Evolutionary conservation across 345 rosid species (phyloP), one percentile per base, ranked within the genome.

Genomic region (Populus nigra): DNA sequence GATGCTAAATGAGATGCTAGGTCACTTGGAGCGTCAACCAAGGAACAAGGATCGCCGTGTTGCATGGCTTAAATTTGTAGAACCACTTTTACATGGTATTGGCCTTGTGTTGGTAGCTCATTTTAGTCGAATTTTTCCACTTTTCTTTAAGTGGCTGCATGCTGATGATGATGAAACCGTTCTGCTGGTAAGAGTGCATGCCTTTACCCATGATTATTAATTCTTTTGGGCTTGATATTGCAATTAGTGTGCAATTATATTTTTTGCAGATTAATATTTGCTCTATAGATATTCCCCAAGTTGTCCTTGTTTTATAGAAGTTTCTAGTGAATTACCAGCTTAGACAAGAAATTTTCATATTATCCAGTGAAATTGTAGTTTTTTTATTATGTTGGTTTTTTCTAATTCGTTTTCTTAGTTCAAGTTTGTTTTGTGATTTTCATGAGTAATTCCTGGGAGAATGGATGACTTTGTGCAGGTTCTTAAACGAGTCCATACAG

Each of bases 1-100:
- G 86, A 85, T 90, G 31, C 86, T 94, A 72, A 88, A 83, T 47
- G 98, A 91, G 88, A 93, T 93, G 95, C 77, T 93, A 39, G 82
- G 90, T 68, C 96, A 94, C 82, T 81, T 94, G 83, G 98, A 93
- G 87, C 95, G 98, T 70, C 97, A 93, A 77, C 95, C 97, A 63
- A 85, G 93, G 80, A 86, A 89, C 53, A 91, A 86, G 81, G 96
- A 88, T 68, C 87, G 90, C 16, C 77, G 93, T 33, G 62, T 87
- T 36, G 89, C 88, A 38, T 91, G 98, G 98, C 91, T 94, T 75
- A 86, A 75, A 62, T 87, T 74, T 69, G 77, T 87, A 35, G 98
- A 91, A 79, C 94, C 94, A 43, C 87, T 93, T 63, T 85, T 95
- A 69, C 84, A 86, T 11, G 77, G 85, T 79, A 35, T 87, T 0